These are phyloP conservation scores for Sarcodon aspratus DNA, from an alignment of 768 basidiomycete genomes.

Conservation along the genomic window DNA sequence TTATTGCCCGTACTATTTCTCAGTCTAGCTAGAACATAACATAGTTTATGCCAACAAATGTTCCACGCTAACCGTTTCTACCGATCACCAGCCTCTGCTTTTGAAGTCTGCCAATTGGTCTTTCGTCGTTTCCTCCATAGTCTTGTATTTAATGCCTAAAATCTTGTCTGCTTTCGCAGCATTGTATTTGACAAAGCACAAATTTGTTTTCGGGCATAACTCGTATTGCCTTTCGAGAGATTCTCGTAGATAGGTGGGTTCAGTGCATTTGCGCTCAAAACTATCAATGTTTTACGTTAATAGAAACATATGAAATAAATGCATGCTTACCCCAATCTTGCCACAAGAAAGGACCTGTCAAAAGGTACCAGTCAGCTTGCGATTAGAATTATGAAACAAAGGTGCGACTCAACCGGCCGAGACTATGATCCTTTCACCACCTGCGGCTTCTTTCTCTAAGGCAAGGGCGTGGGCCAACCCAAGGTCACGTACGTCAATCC, in stretches of 20 bases:
- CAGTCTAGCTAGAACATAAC: too few relatives aligned
- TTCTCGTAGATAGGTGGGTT: constrained; percentile 2
- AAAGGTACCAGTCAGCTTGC: neutral
- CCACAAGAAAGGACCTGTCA: neutral
- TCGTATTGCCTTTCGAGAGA: neutral
- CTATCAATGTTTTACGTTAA: neutral
- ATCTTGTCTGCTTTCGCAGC: constrained; percentile 24
- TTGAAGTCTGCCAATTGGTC: constrained; percentile 30
- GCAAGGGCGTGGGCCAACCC: constrained; percentile 19
- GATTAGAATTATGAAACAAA: neutral
- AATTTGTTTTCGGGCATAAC: neutral
- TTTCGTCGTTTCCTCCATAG: constrained; percentile 25
- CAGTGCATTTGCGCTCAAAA: constrained; percentile 3
- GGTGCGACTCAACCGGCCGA: neutral
- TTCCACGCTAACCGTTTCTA: neutral
- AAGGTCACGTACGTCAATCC: constrained; percentile 26
- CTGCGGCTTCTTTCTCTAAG: constrained; percentile 19
- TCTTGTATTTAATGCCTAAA: constrained; percentile 29
- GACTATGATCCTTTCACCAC: constrained; percentile 28
- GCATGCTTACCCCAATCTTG: neutral
- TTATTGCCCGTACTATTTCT: too few relatives aligned
- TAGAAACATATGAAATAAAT: too few relatives aligned
- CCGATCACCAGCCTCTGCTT: constrained; percentile 24
- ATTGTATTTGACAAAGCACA: constrained; percentile 14
- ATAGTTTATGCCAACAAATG: too few relatives aligned